Base-by-base conservation (phyloP, 768 basidiomycete species). In the Tulasnella sp. region DNA sequence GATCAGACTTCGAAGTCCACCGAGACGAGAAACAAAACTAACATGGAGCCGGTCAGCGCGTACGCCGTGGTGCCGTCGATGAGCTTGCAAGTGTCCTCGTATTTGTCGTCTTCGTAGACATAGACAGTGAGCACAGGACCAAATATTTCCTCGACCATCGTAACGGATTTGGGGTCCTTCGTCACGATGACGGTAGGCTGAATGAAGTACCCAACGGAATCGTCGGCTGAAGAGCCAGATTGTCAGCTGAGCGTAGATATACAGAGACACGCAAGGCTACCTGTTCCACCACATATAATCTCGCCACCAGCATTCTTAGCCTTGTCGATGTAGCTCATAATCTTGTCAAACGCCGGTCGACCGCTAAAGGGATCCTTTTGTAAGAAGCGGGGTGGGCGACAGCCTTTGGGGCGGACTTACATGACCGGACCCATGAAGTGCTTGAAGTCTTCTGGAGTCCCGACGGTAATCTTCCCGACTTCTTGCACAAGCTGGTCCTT, bases 401-500 rank as follows among this genome's bases (percentile, higher is more conserved):
- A 34, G 36, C 59, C 22, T 36, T 5, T 29, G 19, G 52, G 42
- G 59, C 64, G 36, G 22, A 80, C 83, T 72, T 77, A 94, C 93
- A 98, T 98, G 72, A 99, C 96, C 72, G 97, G 95, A 5, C 97
- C 97, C 85, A 97, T 88, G 79, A 96, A 99, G 83, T 92, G 90
- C 42, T 81, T 77, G 81, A 90, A 94, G 68, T 94, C 89, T 66
- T 84, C 84, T 22, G 87, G 87, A 19, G 86, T 79, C 2, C 97
- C 97, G 72, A 96, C 87, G 78, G 86, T 92, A 81, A 99, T 95
- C 81, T 90, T 92, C 16, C 88, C 85, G 65, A 89, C 84, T 80
- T 97, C 91, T 19, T 80, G 79, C 75, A 94, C 80, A 63, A 97
- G 81, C 78, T 86, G 83, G 62, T 92, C 88, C 79, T 90, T 92